Percentiles rank a stretch among this genome's conserved stretches.
Evolutionary conservation across 2,329 filamentous ascomycete species (phyloP).

Genomic region (Aspergillus sojae): DNA sequence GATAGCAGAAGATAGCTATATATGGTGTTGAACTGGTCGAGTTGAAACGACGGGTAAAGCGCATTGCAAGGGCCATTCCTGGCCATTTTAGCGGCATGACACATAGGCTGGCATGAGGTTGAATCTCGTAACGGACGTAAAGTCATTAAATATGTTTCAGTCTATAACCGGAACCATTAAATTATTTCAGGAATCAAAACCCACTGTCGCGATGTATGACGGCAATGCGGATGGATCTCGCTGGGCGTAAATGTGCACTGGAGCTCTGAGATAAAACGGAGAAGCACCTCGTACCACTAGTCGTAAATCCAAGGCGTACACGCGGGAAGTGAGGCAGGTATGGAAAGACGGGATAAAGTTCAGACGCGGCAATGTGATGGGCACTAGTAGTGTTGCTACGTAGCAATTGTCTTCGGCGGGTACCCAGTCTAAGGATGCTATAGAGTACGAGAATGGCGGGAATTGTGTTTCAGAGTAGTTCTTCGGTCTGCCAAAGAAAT

Average conservation of each 20-base stretch:
- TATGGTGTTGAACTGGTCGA: neutral
- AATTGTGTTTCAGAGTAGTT: conserved; percentile 16
- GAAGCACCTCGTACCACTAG: conserved; percentile 13
- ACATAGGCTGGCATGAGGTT: neutral
- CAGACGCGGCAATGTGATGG: conserved; percentile 18
- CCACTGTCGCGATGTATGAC: conserved; percentile 15
- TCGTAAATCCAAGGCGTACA: conserved; percentile 15
- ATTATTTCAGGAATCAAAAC: neutral
- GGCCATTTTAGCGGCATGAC: neutral
- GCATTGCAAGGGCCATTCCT: neutral
- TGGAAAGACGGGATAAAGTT: conserved; percentile 21
- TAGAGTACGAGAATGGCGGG: conserved; percentile 11
- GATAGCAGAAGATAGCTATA: neutral
- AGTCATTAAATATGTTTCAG: neutral
- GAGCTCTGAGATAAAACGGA: conserved; percentile 7
- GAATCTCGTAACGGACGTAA: neutral
- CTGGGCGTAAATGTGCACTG: conserved; percentile 12
- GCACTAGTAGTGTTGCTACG: conserved; percentile 14
- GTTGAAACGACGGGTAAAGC: neutral
- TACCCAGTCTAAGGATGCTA: conserved; percentile 14
- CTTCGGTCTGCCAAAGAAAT: conserved; percentile 13
- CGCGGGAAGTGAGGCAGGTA: conserved; percentile 17
- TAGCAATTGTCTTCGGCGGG: neutral
- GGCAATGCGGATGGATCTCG: conserved; percentile 12
- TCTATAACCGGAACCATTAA: neutral